phyloP scores from a whole-genome alignment of 345 rosid genomes.

The Excoecaria agallocha region DNA sequence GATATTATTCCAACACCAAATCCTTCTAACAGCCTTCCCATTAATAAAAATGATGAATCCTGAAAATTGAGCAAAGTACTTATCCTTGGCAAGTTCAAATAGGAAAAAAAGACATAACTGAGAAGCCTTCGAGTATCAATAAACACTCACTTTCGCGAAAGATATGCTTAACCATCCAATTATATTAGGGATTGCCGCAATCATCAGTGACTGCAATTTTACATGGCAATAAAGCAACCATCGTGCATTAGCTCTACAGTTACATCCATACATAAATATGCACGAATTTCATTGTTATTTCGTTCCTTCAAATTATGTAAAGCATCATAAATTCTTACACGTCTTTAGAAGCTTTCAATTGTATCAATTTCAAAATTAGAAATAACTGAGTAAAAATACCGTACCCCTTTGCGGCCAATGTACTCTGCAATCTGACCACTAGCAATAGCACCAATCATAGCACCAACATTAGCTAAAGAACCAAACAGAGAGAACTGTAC shows the following conservation, averaged over 20 bases:
- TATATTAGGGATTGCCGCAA: slow-evolving; percentile 91
- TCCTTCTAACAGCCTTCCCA: slow-evolving; percentile 96
- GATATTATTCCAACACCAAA: slow-evolving; percentile 98
- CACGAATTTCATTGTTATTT: too few species aligned
- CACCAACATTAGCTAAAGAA: slow-evolving; percentile 89
- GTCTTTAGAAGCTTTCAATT: too few species aligned
- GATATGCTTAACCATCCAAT: slow-evolving; percentile 97
- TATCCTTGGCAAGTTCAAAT: too few species aligned
- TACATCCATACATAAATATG: too few species aligned
- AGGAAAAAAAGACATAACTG: too few species aligned
- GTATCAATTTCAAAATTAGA: too few species aligned
- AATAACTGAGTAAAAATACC: not conserved
- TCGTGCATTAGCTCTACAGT: too few species aligned
- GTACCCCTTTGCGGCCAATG: slow-evolving; percentile 92
- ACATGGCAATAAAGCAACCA: too few species aligned
- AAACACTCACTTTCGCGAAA: slow-evolving; percentile 73
- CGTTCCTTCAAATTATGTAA: too few species aligned
- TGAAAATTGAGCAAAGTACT: slow-evolving; percentile 19
- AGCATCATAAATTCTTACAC: too few species aligned
- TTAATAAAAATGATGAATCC: slow-evolving; percentile 94
- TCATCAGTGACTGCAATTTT: slow-evolving; percentile 74
- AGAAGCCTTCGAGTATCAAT: too few species aligned
- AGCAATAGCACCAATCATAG: slow-evolving; percentile 94
- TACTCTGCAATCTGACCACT: slow-evolving; percentile 94
- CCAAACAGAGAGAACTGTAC: slow-evolving; percentile 78